A percentile compares a stretch with the other conserved stretches of the same genome.
phyloP scores from a whole-genome alignment of 495 filamentous ascomycete genomes.

The Daldinia concentrica region DNA sequence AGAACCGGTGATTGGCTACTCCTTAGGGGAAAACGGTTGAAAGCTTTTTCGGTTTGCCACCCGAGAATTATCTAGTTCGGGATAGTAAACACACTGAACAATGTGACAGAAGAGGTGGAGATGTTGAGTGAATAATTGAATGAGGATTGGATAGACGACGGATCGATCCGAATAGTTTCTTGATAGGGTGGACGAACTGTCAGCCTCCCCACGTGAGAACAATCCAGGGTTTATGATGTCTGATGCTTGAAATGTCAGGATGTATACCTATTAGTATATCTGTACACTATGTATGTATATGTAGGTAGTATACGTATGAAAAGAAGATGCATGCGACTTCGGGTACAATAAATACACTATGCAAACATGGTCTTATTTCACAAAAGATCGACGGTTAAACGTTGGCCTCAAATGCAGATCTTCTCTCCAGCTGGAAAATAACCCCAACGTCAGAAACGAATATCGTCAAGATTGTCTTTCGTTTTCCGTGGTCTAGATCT shows the following conservation, averaged over 20 bases:
- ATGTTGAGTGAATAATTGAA: neutral
- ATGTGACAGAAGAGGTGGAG: constrained; percentile 8
- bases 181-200: constrained; percentile 25
- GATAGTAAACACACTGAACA: too few species aligned
- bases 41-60: constrained; percentile 17
- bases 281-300: too few species aligned
- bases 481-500: constrained; percentile 23
- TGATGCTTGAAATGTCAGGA: too few species aligned
- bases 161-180: constrained; percentile 19
- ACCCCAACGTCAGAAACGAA: constrained; percentile 24
- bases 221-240: neutral
- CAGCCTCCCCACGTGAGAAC: constrained; percentile 39
- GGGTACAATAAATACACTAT: constrained; percentile 16
- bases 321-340: constrained; percentile 22
- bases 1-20: constrained; percentile 5
- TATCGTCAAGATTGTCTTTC: constrained; percentile 10
- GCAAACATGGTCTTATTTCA: constrained; percentile 35
- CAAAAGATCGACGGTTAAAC: constrained; percentile 30
- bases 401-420: constrained; percentile 37
- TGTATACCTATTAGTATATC: too few species aligned
- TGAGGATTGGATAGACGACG: constrained; percentile 9
- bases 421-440: constrained; percentile 39
- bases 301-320: constrained; percentile 5
- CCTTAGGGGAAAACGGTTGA: neutral
- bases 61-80: neutral